A percentile compares a stretch with the other conserved stretches of the same genome.
These are phyloP conservation scores for Pythium chondricola DNA, from an alignment of 352 stramenopile species.

Conservation along the genomic window DNA sequence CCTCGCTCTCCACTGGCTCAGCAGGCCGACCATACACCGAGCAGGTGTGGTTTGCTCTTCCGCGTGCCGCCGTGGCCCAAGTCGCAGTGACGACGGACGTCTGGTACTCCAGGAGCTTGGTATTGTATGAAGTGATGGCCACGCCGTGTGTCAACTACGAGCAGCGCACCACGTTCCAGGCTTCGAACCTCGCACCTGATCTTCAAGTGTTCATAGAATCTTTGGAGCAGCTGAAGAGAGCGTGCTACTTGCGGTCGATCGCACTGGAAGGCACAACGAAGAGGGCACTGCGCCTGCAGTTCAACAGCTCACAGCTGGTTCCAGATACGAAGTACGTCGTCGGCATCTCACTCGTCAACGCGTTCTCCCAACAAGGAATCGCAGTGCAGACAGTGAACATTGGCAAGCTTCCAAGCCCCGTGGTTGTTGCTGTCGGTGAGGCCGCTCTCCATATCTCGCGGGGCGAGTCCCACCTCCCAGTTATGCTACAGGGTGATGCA, in stretches of 20 bases:
- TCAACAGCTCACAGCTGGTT: constrained; percentile 43
- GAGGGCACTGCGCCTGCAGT: constrained; percentile 19
- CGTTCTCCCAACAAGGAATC: constrained; percentile 31
- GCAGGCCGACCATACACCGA: constrained; percentile 39
- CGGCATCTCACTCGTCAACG: constrained; percentile 50
- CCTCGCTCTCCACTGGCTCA: constrained; percentile 43
- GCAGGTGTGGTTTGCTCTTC: constrained; percentile 38
- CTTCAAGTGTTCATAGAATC: constrained; percentile 26
- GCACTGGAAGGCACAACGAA: constrained; percentile 19
- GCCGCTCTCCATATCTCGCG: constrained; percentile 27
- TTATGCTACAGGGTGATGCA: constrained; percentile 42
- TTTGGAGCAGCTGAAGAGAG: constrained; percentile 38
- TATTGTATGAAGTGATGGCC: constrained; percentile 24
- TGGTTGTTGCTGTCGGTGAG: constrained; percentile 44
- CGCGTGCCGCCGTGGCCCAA: constrained; percentile 6
- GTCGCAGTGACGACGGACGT: neutral
- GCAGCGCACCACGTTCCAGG: constrained; percentile 12
- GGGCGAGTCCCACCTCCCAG: constrained; percentile 19
- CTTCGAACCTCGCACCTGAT: constrained; percentile 22
- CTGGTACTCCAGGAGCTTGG: constrained; percentile 15
- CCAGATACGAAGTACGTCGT: constrained; percentile 33
- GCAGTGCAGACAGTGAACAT: constrained; percentile 29
- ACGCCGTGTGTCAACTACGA: constrained; percentile 49
- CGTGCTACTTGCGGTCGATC: constrained; percentile 45
- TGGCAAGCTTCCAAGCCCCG: constrained; percentile 32